Evolutionary conservation across 306 rosid species (phyloP), one percentile per base, ranked within the genome.

Genomic region (Cicer bijugum): DNA sequence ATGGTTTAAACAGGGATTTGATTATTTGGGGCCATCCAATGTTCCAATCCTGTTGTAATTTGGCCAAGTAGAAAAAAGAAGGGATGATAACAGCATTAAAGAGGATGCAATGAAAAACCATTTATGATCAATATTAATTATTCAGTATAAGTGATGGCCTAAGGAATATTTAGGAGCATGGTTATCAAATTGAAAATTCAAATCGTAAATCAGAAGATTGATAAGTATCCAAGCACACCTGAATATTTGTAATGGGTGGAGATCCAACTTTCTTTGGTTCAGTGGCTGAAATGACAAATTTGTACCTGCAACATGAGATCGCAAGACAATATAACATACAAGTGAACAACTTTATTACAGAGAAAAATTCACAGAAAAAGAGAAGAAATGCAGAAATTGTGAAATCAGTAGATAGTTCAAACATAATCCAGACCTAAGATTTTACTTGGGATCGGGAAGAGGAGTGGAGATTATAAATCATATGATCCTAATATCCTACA

Each of bases 261-360:
- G 99, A 95, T 23, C 50, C 87, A 52, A 89, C 83, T 85, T 88
- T 95, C 85, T 80, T 95, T 48, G 99, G 99, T 74, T 90, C 99
- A 45, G 96, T 83, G 20, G 88, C 95, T 16, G 97, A 88, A 84
- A 95, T 90, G 56, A 95, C 99, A 81, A 95, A 86, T 86, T 95
- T 95, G 83, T 86, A 95, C 67, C 99, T 95, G 89, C 85, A 85
- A 12, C 38, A 68, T 12, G 45, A 20, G 16, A 72, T 42, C 17
- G 9, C 63, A 62, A 62, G 5, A 52, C 35, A 62, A 43, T 62
- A 71, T 40, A 52, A 48, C 5, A 16, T 33, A 7, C 60, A 33
- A n/a, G 9, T 44, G 52, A 42, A 45, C 39, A 12, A 59, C 48
- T 43, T 68, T 9, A 69, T 35, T 11, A 51, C 33, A 61, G 42